A percentile compares a stretch with the other conserved stretches of the same genome.
Conservation (phyloP, 23 red algal genomes). For the Gracilaria vermiculophylla region DNA sequence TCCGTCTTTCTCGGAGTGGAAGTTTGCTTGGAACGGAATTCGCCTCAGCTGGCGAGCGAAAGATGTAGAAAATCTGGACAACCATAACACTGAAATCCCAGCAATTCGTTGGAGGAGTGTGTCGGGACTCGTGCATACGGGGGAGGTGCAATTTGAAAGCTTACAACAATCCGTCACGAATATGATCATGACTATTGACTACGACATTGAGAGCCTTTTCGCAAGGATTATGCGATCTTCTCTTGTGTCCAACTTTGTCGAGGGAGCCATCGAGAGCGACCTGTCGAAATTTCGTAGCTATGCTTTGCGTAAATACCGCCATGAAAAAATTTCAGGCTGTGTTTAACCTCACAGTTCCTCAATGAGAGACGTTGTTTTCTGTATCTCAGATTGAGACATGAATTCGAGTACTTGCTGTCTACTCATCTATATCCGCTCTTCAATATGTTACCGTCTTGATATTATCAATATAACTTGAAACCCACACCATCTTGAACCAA, state of each 20-base stretch:
- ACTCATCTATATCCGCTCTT: too few species aligned
- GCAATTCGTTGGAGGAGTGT: slow-evolving; percentile 51
- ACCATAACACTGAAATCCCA: background rate
- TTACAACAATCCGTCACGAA: background rate
- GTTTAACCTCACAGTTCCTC: background rate
- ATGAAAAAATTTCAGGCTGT: background rate
- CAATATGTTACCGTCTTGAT: too few species aligned
- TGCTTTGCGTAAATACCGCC: slow-evolving; percentile 39
- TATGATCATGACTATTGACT: slow-evolving; percentile 59
- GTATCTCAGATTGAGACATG: too few species aligned
- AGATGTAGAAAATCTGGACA: slow-evolving; percentile 10
- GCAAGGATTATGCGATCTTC: slow-evolving; percentile 45
- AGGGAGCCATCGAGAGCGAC: slow-evolving; percentile 56
- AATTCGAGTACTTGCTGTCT: too few species aligned
- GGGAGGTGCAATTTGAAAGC: slow-evolving; percentile 39
- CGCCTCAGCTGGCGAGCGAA: slow-evolving; percentile 56
- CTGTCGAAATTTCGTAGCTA: slow-evolving; percentile 45
- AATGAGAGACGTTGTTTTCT: too few species aligned
- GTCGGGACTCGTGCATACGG: slow-evolving; percentile 45
- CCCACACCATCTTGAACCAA: too few species aligned
- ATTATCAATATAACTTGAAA: too few species aligned
- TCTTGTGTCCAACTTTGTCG: slow-evolving; percentile 46
- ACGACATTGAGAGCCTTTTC: slow-evolving; percentile 54
- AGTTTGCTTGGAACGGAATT: slow-evolving; percentile 64
- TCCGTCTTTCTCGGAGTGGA: slow-evolving; percentile 58